These are phyloP conservation scores for Thraustochytrium striatum DNA, from an alignment of 352 stramenopile species.

Conservation along the genomic window DNA sequence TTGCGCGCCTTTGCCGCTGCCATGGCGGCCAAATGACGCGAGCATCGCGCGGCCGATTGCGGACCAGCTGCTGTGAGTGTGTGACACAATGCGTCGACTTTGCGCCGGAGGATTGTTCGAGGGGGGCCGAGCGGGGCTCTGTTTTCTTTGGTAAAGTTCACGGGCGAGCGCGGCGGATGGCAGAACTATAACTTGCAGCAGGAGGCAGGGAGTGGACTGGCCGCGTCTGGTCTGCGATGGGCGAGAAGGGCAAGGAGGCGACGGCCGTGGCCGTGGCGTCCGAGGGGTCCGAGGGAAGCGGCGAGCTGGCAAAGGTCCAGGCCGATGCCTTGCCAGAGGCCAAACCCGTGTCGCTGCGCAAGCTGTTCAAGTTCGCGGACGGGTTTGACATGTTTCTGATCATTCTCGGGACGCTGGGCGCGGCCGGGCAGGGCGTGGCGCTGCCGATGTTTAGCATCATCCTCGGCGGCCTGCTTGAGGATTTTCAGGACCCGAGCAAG, in stretches of 20 bases:
- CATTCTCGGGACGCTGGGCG: constrained; percentile 1
- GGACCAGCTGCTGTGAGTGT: too few species aligned
- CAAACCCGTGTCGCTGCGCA: background rate
- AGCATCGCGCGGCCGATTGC: too few species aligned
- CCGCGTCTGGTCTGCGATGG: too few species aligned
- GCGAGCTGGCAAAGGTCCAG: background rate
- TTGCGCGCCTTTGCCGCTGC: too few species aligned
- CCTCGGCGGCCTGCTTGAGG: constrained; percentile 28
- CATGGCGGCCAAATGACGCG: too few species aligned
- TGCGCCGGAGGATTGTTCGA: too few species aligned
- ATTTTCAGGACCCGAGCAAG: constrained; percentile 10
- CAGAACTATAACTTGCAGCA: too few species aligned
- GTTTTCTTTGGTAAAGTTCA: too few species aligned
- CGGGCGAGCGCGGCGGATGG: too few species aligned
- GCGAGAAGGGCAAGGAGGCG: background rate
- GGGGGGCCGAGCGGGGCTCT: too few species aligned
- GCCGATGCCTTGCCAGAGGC: background rate
- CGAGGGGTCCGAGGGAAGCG: background rate
- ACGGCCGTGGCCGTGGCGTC: background rate
- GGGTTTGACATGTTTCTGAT: background rate
- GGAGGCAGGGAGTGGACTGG: too few species aligned
- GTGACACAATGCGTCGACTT: too few species aligned
- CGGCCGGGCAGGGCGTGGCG: background rate
- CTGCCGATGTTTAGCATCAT: constrained; percentile 43
- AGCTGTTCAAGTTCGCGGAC: constrained; percentile 45